phyloP scores from a whole-genome alignment of 345 rosid species.

The Clausena lansium region DNA sequence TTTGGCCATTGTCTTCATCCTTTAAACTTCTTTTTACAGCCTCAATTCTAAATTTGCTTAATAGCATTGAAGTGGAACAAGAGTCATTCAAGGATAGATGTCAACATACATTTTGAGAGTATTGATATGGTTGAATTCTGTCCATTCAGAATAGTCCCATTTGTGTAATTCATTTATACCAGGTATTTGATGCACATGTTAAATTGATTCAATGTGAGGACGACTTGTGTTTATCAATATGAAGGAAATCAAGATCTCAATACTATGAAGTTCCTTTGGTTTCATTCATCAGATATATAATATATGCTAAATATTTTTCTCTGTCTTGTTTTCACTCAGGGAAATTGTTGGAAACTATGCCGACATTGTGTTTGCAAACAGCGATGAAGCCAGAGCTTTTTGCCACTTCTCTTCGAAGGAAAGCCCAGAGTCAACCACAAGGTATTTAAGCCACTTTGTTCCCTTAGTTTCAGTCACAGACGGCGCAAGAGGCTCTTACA shows the following conservation, averaged over 20 bases:
- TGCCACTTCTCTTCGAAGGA: conserved; percentile 74
- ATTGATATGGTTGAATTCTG: neutral
- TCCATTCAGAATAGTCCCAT: neutral
- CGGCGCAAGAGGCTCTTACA: conserved; percentile 83
- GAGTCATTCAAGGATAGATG: neutral
- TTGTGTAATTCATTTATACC: neutral
- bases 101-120: neutral
- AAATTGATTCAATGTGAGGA: neutral
- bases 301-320: neutral
- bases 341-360: conserved; percentile 82
- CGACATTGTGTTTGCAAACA: conserved; percentile 76
- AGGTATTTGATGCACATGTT: neutral
- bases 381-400: conserved; percentile 85
- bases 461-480: conserved; percentile 88
- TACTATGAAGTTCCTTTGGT: neutral
- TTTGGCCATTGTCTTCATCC: neutral
- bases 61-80: neutral
- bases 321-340: conserved; percentile 38
- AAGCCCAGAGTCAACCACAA: conserved; percentile 69
- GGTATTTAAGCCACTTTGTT: conserved; percentile 88
- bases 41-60: neutral
- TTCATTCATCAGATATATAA: neutral
- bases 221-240: neutral
- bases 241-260: neutral
- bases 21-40: neutral